These are phyloP conservation scores for Neurospora tetraspora DNA, from an alignment of 495 filamentous ascomycete species.

Conservation along the genomic window DNA sequence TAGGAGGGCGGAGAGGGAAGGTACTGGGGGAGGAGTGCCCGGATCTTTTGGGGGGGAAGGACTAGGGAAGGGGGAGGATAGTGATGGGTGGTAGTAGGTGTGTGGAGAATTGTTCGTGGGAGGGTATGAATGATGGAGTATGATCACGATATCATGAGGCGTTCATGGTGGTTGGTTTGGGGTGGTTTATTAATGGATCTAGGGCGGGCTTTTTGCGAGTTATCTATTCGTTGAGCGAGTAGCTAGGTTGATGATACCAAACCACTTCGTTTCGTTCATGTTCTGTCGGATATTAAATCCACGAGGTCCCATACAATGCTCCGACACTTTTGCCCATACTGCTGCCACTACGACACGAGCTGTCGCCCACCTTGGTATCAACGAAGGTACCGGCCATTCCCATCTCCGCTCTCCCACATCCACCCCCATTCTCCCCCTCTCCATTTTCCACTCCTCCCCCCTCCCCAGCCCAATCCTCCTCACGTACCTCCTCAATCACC, in stretches of 20 bases:
- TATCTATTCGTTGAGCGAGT: neutral
- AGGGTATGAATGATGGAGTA: neutral
- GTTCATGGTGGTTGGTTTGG: neutral
- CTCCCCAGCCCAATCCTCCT: neutral
- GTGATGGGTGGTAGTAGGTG: neutral
- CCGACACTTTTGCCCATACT: neutral
- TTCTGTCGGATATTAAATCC: neutral
- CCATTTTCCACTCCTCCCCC: neutral
- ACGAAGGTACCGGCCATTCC: neutral
- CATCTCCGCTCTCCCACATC: neutral
- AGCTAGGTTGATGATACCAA: neutral
- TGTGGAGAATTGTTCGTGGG: neutral
- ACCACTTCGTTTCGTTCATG: neutral
- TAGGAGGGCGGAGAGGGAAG: neutral
- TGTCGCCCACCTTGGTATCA: neutral
- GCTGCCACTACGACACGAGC: neutral
- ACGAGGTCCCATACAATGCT: neutral
- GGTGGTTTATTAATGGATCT: neutral
- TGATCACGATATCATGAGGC: neutral
- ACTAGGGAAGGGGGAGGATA: neutral
- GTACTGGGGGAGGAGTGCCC: neutral
- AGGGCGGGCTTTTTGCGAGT: neutral
- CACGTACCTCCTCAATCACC: constrained; percentile 44
- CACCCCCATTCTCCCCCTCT: too few relatives aligned
- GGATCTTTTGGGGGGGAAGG: neutral